Evolutionary conservation across 2,329 filamentous ascomycete genomes (phyloP).

Genomic region (Alternaria gansuensis): DNA sequence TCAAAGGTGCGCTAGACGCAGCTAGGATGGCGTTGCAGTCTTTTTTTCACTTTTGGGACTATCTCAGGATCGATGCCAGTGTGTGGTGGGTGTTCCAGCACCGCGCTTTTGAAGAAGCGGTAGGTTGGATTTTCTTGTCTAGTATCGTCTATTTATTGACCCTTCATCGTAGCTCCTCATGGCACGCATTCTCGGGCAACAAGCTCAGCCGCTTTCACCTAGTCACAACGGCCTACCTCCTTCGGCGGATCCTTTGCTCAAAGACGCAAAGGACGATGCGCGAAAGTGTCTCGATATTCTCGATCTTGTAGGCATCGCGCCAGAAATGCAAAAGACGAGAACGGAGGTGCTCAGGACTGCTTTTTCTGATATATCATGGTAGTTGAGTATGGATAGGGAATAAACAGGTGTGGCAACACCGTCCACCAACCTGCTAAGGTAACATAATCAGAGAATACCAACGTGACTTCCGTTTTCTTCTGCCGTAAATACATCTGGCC

Average conservation of each 20-base stretch:
- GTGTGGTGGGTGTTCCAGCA: slow-evolving; percentile 91
- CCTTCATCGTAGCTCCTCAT: slow-evolving; percentile 46
- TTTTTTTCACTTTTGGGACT: slow-evolving; percentile 76
- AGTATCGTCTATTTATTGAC: not conserved
- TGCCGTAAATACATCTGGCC: too few relatives aligned
- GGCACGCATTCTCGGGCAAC: slow-evolving; percentile 51
- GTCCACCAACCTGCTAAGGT: not conserved
- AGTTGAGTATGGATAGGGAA: not conserved
- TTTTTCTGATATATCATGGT: slow-evolving; percentile 54
- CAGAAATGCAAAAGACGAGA: slow-evolving; percentile 60
- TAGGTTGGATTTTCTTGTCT: slow-evolving; percentile 60
- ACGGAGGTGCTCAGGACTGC: slow-evolving; percentile 58
- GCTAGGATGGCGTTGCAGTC: slow-evolving; percentile 77
- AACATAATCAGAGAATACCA: not conserved
- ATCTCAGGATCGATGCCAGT: slow-evolving; percentile 75
- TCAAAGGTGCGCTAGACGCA: slow-evolving; percentile 75
- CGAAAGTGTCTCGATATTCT: slow-evolving; percentile 57
- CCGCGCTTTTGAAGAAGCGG: slow-evolving; percentile 77
- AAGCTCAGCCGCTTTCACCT: slow-evolving; percentile 46
- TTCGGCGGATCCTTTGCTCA: slow-evolving; percentile 46
- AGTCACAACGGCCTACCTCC: slow-evolving; percentile 38
- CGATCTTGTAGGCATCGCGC: slow-evolving; percentile 55
- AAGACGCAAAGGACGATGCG: slow-evolving; percentile 56
- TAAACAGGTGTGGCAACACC: not conserved
- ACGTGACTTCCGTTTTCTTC: not conserved